phyloP scores from a whole-genome alignment of 1,139 yeast species.

The Diutina pseudorugosa region DNA sequence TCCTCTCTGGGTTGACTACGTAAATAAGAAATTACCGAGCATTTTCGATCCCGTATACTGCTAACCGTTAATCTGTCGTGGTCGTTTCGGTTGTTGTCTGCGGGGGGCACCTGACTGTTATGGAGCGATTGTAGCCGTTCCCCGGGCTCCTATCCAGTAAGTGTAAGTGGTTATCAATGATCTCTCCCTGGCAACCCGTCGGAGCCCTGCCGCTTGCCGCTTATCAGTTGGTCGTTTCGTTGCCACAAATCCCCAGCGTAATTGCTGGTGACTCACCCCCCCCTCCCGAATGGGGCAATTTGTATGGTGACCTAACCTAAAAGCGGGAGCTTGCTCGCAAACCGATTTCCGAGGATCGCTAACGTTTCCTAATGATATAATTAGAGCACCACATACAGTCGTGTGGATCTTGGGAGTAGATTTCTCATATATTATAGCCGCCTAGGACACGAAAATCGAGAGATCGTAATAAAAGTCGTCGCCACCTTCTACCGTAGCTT shows the following conservation, averaged over 20 bases:
- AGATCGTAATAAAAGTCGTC: background rate
- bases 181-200: background rate
- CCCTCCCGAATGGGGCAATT: background rate
- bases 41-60: background rate
- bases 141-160: background rate
- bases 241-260: background rate
- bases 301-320: background rate
- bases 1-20: background rate
- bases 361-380: too few species aligned
- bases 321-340: background rate
- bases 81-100: too few species aligned
- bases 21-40: background rate
- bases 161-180: background rate
- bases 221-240: background rate
- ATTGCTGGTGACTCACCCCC: background rate
- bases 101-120: background rate
- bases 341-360: background rate
- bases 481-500: background rate
- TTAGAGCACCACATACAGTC: too few species aligned
- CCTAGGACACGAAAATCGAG: constrained; percentile 1
- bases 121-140: background rate
- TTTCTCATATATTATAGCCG: background rate
- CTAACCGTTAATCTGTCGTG: too few species aligned
- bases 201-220: background rate
- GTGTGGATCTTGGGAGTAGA: too few species aligned